A percentile compares a stretch with the other conserved stretches of the same genome.
These are phyloP conservation scores for Podospora bellae-mahoneyi DNA, from an alignment of 495 filamentous ascomycete species.

Conservation along the genomic window DNA sequence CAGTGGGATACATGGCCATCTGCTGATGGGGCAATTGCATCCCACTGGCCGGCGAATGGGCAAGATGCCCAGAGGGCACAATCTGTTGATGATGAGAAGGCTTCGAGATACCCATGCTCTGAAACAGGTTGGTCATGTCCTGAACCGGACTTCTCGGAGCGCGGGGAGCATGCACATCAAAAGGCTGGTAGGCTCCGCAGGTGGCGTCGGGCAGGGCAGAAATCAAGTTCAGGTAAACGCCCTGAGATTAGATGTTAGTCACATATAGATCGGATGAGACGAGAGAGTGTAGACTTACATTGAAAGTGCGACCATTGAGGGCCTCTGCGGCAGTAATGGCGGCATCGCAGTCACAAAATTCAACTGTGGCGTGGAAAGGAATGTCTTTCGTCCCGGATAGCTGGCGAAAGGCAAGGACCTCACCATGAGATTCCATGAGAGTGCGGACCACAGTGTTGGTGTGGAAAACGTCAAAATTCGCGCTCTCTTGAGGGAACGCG, in stretches of 20 bases:
- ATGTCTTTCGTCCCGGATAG: slow-evolving; percentile 34
- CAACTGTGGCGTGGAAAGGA: slow-evolving; percentile 43
- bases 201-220: slow-evolving; percentile 9
- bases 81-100: slow-evolving; percentile 10
- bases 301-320: slow-evolving; percentile 46
- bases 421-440: slow-evolving; percentile 51
- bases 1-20: slow-evolving; percentile 35
- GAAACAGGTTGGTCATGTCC: slow-evolving; percentile 22
- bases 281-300: slow-evolving; percentile 39
- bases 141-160: slow-evolving; percentile 8
- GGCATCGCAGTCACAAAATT: slow-evolving; percentile 53
- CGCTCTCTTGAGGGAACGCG: slow-evolving; percentile 30
- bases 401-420: slow-evolving; percentile 51
- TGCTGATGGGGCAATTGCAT: slow-evolving; percentile 24
- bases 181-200: neutral
- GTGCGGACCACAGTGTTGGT: slow-evolving; percentile 46
- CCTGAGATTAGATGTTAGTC: slow-evolving; percentile 19
- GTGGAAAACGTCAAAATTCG: slow-evolving; percentile 18
- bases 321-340: slow-evolving; percentile 34
- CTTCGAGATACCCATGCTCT: slow-evolving; percentile 17
- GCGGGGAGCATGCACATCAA: slow-evolving; percentile 1
- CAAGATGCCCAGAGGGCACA: slow-evolving; percentile 9
- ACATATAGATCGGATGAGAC: slow-evolving; percentile 21
- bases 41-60: slow-evolving; percentile 16
- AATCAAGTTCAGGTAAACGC: slow-evolving; percentile 23